Evolutionary conservation across 2,329 filamentous ascomycete genomes (phyloP).

Genomic region (Fusarium oxysporum): DNA sequence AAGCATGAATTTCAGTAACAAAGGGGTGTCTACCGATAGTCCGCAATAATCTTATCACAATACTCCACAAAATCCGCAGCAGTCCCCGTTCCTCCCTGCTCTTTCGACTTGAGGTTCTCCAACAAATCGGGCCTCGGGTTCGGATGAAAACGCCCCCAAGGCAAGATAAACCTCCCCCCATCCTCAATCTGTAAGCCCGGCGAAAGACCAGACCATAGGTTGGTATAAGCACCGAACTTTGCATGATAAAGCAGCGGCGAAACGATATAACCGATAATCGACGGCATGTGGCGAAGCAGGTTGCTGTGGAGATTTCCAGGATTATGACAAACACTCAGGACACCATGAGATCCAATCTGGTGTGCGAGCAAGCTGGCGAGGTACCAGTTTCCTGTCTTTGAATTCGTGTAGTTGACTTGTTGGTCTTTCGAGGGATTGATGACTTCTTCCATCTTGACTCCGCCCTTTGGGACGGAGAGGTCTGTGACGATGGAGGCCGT

Average conservation of each 20-base stretch:
- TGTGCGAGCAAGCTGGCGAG: conserved; percentile 10
- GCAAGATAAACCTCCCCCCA: conserved; percentile 19
- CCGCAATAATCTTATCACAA: background rate
- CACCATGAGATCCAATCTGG: background rate
- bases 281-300: conserved; percentile 23
- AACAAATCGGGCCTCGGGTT: conserved; percentile 11
- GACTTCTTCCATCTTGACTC: conserved; percentile 15
- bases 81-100: conserved; percentile 14
- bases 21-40: too few species aligned
- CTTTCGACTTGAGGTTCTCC: conserved; percentile 8
- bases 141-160: conserved; percentile 20
- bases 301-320: conserved; percentile 28
- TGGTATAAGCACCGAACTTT: conserved; percentile 17
- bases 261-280: background rate
- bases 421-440: background rate
- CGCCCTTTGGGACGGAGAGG: conserved; percentile 8
- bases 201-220: conserved; percentile 13
- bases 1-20: background rate
- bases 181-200: conserved; percentile 16
- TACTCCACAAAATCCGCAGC: conserved; percentile 21
- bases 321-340: conserved; percentile 23
- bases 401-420: conserved; percentile 22
- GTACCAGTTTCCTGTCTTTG: conserved; percentile 36
- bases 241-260: conserved; percentile 18
- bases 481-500: conserved; percentile 28